Conservation (phyloP, 345 rosid genomes). For the Noccaea caerulescens region DNA sequence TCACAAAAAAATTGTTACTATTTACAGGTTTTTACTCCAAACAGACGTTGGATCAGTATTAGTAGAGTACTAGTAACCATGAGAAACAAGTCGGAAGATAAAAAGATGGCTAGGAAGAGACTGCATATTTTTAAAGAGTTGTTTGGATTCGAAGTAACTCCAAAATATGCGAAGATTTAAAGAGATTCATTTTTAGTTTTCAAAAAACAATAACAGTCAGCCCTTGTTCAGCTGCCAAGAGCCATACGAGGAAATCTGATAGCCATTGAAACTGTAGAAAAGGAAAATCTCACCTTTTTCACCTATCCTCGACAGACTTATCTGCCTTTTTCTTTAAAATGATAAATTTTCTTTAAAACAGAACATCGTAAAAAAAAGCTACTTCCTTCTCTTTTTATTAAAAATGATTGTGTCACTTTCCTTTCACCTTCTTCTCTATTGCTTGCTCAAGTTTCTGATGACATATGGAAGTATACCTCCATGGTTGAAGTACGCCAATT, state of each 20-base stretch:
- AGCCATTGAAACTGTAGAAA: constrained; percentile 10
- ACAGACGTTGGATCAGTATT: no score
- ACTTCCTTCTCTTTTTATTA: constrained; percentile 14
- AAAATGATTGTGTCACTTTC: background rate
- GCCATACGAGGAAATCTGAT: background rate
- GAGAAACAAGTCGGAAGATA: no score
- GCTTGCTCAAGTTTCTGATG: constrained; percentile 77
- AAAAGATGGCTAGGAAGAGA: no score
- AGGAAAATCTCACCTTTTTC: background rate
- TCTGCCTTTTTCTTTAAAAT: constrained; percentile 23
- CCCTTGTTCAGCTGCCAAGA: no score
- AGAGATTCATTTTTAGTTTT: no score
- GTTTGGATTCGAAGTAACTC: no score
- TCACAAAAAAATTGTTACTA: no score
- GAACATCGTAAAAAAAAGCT: background rate
- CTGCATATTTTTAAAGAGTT: no score
- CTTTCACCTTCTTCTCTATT: constrained; percentile 38
- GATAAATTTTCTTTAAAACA: constrained; percentile 4
- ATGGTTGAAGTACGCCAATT: constrained; percentile 81
- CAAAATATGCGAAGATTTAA: no score
- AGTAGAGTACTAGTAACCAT: no score
- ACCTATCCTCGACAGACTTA: constrained; percentile 30
- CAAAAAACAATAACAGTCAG: no score
- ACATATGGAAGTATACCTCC: constrained; percentile 99
- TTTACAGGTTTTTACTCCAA: no score